phyloP scores from a whole-genome alignment of 768 basidiomycete genomes.

The Phylloporus scabripes region DNA sequence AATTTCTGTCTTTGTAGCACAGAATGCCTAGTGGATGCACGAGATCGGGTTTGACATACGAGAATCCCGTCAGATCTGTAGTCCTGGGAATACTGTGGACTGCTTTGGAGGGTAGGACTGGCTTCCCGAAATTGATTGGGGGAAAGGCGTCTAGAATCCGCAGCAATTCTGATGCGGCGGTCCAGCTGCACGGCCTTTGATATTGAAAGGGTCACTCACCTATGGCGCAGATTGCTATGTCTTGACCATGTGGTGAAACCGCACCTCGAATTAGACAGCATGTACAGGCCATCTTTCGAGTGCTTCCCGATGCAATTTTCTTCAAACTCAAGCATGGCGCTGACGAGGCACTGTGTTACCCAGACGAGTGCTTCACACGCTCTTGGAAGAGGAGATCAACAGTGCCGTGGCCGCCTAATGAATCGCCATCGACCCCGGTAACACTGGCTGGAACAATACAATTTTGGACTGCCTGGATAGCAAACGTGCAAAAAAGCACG shows the following conservation, averaged over 20 bases:
- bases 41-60: slow-evolving; percentile 82
- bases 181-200: slow-evolving; percentile 1
- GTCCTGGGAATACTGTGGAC: slow-evolving; percentile 19
- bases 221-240: slow-evolving; percentile 51
- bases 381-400: slow-evolving; percentile 72
- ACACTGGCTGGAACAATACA: slow-evolving; percentile 34
- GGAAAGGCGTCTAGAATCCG: slow-evolving; percentile 74
- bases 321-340: slow-evolving; percentile 45
- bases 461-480: slow-evolving; percentile 45
- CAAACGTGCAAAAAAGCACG: slow-evolving; percentile 58
- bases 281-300: slow-evolving; percentile 19
- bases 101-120: slow-evolving; percentile 29
- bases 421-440: background rate
- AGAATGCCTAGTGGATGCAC: slow-evolving; percentile 84
- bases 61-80: slow-evolving; percentile 55
- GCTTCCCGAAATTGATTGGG: slow-evolving; percentile 77
- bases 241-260: slow-evolving; percentile 35
- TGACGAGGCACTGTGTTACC: slow-evolving; percentile 68
- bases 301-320: slow-evolving; percentile 27
- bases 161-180: slow-evolving; percentile 62
- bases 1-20: slow-evolving; percentile 54
- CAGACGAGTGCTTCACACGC: slow-evolving; percentile 78
- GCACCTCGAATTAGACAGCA: slow-evolving; percentile 42
- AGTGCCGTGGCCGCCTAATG: slow-evolving; percentile 33
- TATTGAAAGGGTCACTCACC: slow-evolving; percentile 37